A percentile compares a stretch with the other conserved stretches of the same genome.
phyloP scores from a whole-genome alignment of 2,329 filamentous ascomycete genomes.

The Nothophoma quercina region DNA sequence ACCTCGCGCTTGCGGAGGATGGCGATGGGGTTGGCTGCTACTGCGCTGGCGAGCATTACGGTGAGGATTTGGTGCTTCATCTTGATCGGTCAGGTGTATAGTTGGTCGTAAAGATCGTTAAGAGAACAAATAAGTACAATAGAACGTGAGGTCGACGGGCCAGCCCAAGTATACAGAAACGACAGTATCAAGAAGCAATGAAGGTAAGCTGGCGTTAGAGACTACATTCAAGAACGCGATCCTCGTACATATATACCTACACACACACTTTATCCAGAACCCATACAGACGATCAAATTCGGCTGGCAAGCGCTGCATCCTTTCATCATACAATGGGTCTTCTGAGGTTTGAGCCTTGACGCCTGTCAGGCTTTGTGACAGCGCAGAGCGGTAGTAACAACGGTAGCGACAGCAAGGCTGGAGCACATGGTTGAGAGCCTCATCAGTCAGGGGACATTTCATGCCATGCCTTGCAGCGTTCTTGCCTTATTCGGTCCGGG shows the following conservation, averaged over 20 bases:
- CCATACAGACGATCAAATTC: conserved; percentile 8
- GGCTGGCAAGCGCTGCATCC: conserved; percentile 7
- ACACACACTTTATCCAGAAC: background rate
- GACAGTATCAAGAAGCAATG: conserved; percentile 3
- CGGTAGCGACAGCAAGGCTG: background rate
- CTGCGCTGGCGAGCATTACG: conserved; percentile 41
- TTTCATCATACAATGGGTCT: conserved; percentile 3
- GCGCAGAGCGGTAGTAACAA: background rate
- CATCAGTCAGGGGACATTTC: conserved; percentile 8
- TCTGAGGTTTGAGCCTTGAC: conserved; percentile 4
- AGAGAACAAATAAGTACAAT: background rate
- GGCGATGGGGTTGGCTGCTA: conserved; percentile 36
- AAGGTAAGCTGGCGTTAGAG: background rate
- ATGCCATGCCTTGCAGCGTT: conserved; percentile 10
- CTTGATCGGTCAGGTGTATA: conserved; percentile 10
- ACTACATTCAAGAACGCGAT: background rate
- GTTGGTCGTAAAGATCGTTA: background rate
- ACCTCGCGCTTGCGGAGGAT: conserved; percentile 56
- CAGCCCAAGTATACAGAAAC: conserved; percentile 13
- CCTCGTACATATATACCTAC: background rate
- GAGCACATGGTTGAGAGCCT: conserved; percentile 1
- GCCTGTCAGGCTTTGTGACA: conserved; percentile 6
- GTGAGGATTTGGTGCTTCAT: conserved; percentile 47
- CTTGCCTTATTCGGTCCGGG: conserved; percentile 4
- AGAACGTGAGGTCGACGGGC: conserved; percentile 2